Evolutionary conservation across 2,329 filamentous ascomycete genomes (phyloP).

Genomic region (Rutstroemia sp.): DNA sequence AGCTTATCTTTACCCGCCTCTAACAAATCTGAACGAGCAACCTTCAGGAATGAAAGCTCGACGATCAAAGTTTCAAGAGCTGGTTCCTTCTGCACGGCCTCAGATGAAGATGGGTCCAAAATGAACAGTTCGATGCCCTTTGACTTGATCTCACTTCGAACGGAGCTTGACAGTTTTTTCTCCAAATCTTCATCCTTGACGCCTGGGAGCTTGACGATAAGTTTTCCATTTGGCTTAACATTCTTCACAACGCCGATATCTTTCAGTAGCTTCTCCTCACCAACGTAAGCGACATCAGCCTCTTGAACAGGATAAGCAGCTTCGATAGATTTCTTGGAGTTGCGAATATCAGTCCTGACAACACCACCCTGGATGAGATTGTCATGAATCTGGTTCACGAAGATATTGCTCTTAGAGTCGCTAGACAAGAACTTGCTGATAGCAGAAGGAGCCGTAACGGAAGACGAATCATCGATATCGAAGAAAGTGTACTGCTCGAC

Average conservation of each 20-base stretch:
- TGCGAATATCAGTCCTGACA: conserved; percentile 77
- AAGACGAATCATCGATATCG: conserved; percentile 72
- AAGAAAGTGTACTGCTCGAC: conserved; percentile 89
- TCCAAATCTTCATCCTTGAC: conserved; percentile 86
- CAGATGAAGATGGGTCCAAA: conserved; percentile 62
- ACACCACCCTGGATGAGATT: conserved; percentile 68
- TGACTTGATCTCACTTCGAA: conserved; percentile 64
- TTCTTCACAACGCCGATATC: conserved; percentile 67
- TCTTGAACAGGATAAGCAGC: conserved; percentile 73
- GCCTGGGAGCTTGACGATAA: conserved; percentile 69
- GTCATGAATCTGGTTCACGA: conserved; percentile 54
- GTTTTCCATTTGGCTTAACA: conserved; percentile 60
- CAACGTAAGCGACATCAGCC: conserved; percentile 73
- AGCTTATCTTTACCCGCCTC: conserved; percentile 59
- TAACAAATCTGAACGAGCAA: conserved; percentile 61
- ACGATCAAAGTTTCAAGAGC: conserved; percentile 58
- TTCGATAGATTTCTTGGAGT: conserved; percentile 74
- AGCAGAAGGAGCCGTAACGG: conserved; percentile 55
- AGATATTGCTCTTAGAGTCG: conserved; percentile 58
- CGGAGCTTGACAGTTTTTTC: conserved; percentile 66
- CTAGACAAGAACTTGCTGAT: conserved; percentile 58
- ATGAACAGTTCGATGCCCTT: conserved; percentile 67
- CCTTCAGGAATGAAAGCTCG: conserved; percentile 76
- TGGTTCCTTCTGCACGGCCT: conserved; percentile 59
- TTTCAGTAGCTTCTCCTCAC: conserved; percentile 70